Evolutionary conservation across 305 asterid species (phyloP).

Genomic region (Solanum hybrid): DNA sequence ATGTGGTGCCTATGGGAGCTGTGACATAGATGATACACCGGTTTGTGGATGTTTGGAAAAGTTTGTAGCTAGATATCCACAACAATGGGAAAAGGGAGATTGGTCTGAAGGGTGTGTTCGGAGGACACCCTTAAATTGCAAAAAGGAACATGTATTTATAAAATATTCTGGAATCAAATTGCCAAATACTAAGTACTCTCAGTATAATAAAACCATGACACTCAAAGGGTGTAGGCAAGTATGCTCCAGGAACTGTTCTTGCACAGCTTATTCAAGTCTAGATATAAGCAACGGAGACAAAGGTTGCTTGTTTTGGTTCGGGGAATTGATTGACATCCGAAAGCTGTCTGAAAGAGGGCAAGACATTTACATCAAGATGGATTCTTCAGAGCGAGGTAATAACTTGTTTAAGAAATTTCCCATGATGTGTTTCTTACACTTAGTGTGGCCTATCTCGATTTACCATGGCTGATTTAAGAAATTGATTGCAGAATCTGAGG

Average conservation of each 20-base stretch:
- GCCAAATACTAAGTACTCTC: neutral
- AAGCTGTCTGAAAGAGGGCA: neutral
- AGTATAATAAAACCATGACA: neutral
- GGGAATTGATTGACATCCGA: slow-evolving; percentile 13
- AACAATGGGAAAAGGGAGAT: neutral
- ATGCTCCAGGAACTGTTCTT: slow-evolving; percentile 11
- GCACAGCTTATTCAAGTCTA: slow-evolving; percentile 5
- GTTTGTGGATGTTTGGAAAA: neutral
- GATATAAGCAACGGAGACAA: neutral
- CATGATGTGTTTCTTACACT: neutral
- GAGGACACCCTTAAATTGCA: neutral
- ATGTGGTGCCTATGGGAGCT: slow-evolving; percentile 4
- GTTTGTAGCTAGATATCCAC: neutral
- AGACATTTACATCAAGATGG: slow-evolving; percentile 6
- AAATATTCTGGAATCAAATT: neutral
- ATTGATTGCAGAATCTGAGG: neutral
- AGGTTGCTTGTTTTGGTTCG: slow-evolving; percentile 9
- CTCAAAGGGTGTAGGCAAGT: neutral
- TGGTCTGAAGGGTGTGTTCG: slow-evolving; percentile 5
- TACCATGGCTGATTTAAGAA: neutral
- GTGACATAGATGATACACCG: neutral
- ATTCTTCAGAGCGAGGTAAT: slow-evolving; percentile 7
- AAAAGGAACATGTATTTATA: neutral
- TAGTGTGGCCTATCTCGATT: neutral
- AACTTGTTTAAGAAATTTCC: neutral